Evolutionary conservation across 2,329 filamentous ascomycete genomes (phyloP).

Genomic region (Colletotrichum brevisporum): DNA sequence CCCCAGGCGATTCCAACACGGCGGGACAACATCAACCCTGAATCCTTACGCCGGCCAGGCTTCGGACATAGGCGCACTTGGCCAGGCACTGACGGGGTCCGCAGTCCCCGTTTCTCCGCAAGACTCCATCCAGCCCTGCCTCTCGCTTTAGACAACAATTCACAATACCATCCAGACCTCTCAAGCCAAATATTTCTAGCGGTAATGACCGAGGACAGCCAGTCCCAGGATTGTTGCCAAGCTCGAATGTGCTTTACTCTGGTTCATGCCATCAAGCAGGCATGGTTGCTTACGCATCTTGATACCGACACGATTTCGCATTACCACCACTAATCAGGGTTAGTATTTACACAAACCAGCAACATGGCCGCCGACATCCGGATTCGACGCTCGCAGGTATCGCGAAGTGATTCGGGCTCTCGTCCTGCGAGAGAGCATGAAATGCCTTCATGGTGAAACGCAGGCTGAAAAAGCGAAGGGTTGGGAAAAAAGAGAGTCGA

Average conservation of each 20-base stretch:
- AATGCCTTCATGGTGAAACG: neutral
- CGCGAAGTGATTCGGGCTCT: neutral
- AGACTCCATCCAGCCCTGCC: neutral
- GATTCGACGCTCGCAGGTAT: neutral
- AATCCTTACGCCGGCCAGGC: neutral
- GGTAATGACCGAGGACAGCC: too few species aligned
- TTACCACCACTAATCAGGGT: neutral
- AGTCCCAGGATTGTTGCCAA: neutral
- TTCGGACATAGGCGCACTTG: neutral
- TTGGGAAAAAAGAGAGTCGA: neutral
- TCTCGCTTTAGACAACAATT: too few species aligned
- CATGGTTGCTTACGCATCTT: neutral
- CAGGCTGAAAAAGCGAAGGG: neutral
- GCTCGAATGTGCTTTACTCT: neutral
- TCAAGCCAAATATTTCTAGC: too few species aligned
- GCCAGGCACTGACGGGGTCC: constrained; percentile 21
- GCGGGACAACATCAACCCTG: constrained; percentile 6
- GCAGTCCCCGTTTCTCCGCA: constrained; percentile 14
- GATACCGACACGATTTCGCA: neutral
- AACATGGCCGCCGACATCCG: neutral
- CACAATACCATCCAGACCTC: too few species aligned
- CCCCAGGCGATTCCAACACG: neutral
- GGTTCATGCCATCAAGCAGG: neutral
- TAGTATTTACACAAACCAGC: neutral
- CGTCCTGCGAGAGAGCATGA: neutral